Percentiles rank a stretch among this genome's conserved stretches.
Evolutionary conservation across 164 flowering plant species (phyloP).

Genomic region (Chimonanthus salicifolius): DNA sequence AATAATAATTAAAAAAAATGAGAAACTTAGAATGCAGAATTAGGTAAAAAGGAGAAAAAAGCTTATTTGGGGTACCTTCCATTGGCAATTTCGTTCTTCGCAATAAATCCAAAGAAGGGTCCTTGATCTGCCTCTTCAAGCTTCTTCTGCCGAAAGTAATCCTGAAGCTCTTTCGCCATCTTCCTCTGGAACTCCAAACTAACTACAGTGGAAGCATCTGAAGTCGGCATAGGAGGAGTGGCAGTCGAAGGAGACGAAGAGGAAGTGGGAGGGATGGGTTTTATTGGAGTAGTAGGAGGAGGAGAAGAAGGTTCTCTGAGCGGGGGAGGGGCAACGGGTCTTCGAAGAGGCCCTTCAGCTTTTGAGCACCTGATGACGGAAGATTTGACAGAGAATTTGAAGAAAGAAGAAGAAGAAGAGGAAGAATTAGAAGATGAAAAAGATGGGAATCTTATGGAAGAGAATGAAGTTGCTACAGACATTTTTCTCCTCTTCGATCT

Average conservation of each 20-base stretch:
- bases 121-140: slow-evolving; percentile 75
- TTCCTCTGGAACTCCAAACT: slow-evolving; percentile 92
- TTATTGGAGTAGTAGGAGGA: slow-evolving; percentile 35
- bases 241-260: slow-evolving; percentile 30
- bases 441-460: slow-evolving; percentile 42
- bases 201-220: slow-evolving; percentile 23
- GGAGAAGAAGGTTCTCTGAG: slow-evolving; percentile 39
- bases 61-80: slow-evolving; percentile 54
- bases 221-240: slow-evolving; percentile 19
- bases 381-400: slow-evolving; percentile 36
- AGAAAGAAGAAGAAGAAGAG: slow-evolving; percentile 27
- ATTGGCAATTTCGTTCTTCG: slow-evolving; percentile 81
- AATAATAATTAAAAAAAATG: no score
- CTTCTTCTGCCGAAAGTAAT: slow-evolving; percentile 87
- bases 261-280: slow-evolving; percentile 45
- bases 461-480: slow-evolving; percentile 63
- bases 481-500: slow-evolving; percentile 22
- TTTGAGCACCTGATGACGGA: slow-evolving; percentile 54
- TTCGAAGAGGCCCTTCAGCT: slow-evolving; percentile 77
- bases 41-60: not conserved
- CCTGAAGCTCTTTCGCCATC: slow-evolving; percentile 92
- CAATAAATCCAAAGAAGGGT: slow-evolving; percentile 84
- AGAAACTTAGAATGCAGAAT: no score
- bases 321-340: slow-evolving; percentile 55
- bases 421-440: slow-evolving; percentile 35